Percentiles rank a stretch among this genome's conserved stretches.
phyloP scores from a whole-genome alignment of 192 early-diverging fungal genomes.

The Podila verticillata region DNA sequence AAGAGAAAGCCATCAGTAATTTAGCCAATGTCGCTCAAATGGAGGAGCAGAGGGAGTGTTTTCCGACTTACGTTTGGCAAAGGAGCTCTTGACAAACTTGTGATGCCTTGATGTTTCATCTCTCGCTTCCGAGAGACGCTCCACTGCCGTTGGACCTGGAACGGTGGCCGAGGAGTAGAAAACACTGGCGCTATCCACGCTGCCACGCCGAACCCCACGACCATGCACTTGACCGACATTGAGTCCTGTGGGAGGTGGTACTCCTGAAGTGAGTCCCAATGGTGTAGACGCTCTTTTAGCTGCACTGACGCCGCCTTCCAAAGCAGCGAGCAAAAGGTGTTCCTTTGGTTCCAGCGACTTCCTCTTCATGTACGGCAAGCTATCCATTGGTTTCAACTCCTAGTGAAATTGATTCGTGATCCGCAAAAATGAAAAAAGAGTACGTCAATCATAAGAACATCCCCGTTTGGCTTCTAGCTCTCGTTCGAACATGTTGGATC shows the following conservation, averaged over 20 bases:
- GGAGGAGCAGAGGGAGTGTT: not conserved
- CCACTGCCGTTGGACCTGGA: slow-evolving; percentile 14
- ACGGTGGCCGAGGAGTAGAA: slow-evolving; percentile 27
- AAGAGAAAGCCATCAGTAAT: not conserved
- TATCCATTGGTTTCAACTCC: slow-evolving; percentile 50
- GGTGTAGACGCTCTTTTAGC: slow-evolving; percentile 35
- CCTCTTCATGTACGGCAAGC: slow-evolving; percentile 39
- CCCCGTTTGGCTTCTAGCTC: not conserved
- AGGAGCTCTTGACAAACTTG: slow-evolving; percentile 65
- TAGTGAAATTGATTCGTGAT: not conserved
- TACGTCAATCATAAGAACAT: not conserved
- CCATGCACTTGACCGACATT: slow-evolving; percentile 1
- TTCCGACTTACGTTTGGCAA: slow-evolving; percentile 60
- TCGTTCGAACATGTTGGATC: not conserved
- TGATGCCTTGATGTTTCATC: slow-evolving; percentile 37
- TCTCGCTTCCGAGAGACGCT: slow-evolving; percentile 28
- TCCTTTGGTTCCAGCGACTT: slow-evolving; percentile 40
- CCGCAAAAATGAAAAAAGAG: not conserved
- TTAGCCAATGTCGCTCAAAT: not conserved
- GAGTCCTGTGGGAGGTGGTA: slow-evolving; percentile 19
- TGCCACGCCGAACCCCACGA: slow-evolving; percentile 17
- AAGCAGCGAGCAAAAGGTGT: not conserved
- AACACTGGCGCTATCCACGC: slow-evolving; percentile 23
- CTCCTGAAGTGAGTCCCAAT: slow-evolving; percentile 23
- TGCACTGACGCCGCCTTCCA: slow-evolving; percentile 1